Conservation (phyloP, 495 filamentous ascomycete genomes). For the Xylaria nigripes region DNA sequence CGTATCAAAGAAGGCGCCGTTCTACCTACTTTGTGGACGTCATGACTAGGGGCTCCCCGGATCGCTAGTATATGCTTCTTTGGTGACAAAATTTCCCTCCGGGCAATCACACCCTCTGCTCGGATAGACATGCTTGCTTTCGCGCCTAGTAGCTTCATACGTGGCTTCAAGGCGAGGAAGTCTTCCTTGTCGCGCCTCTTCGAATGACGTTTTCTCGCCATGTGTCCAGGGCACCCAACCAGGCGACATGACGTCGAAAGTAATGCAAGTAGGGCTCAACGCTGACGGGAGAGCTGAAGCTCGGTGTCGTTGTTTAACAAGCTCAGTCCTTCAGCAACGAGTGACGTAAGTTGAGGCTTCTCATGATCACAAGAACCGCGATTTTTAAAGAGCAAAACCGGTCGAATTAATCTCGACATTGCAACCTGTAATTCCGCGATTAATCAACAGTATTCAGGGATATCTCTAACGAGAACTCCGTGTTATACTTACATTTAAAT, state of each 20-base stretch:
- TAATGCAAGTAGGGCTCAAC: constrained; percentile 10
- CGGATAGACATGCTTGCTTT: background rate
- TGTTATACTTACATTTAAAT: constrained; percentile 6
- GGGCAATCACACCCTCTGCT: too few species aligned
- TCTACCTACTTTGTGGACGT: background rate
- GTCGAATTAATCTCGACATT: background rate
- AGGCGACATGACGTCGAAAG: constrained; percentile 23
- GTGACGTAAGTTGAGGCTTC: constrained; percentile 9
- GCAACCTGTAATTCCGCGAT: background rate
- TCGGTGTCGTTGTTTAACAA: background rate
- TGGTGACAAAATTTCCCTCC: too few species aligned
- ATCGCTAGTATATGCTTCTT: background rate
- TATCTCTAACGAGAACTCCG: constrained; percentile 4
- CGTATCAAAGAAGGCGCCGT: background rate
- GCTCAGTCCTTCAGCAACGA: background rate
- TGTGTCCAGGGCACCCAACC: background rate
- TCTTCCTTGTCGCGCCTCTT: constrained; percentile 12
- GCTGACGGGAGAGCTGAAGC: background rate
- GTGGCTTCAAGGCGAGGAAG: constrained; percentile 16
- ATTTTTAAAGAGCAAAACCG: background rate
- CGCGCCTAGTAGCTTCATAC: constrained; percentile 14
- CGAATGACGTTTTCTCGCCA: constrained; percentile 21
- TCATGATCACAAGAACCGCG: background rate
- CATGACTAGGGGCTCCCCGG: background rate
- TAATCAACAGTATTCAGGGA: constrained; percentile 7